Conservation (phyloP, 2,329 filamentous ascomycete genomes). For the Fusarium subtropicale region DNA sequence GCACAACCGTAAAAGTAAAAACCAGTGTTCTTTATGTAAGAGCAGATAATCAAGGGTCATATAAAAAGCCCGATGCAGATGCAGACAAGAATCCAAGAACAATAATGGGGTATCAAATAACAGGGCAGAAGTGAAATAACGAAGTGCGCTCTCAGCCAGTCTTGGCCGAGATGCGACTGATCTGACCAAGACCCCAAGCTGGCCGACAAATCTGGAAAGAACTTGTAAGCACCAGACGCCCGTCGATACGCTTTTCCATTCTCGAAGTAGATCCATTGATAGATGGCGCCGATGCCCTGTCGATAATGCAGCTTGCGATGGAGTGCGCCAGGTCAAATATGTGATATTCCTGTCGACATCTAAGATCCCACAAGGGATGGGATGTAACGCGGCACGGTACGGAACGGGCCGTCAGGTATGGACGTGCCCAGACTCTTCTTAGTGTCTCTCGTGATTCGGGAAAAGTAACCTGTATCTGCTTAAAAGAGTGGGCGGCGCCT, state of each 20-base stretch:
- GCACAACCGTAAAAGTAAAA: constrained; percentile 18
- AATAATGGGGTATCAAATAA: constrained; percentile 48
- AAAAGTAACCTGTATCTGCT: constrained; percentile 1
- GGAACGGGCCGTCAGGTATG: constrained; percentile 43
- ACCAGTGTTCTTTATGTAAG: constrained; percentile 21
- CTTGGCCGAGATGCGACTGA: constrained; percentile 4
- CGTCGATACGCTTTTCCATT: background rate
- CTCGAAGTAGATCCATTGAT: background rate
- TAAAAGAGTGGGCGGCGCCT: constrained; percentile 6
- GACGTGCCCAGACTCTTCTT: constrained; percentile 23
- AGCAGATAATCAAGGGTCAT: constrained; percentile 18
- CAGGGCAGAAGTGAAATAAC: constrained; percentile 42
- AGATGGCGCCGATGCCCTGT: constrained; percentile 4
- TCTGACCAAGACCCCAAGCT: background rate
- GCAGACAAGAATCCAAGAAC: constrained; percentile 29
- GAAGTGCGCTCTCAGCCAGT: constrained; percentile 6
- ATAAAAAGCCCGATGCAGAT: constrained; percentile 18
- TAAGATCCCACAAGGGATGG: constrained; percentile 27
- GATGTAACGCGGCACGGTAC: constrained; percentile 13
- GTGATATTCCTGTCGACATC: constrained; percentile 30
- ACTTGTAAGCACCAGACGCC: constrained; percentile 9
- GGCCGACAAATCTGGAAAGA: background rate
- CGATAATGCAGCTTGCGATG: constrained; percentile 8
- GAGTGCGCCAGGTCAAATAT: constrained; percentile 9
- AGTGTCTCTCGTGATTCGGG: constrained; percentile 4